A percentile compares a stretch with the other conserved stretches of the same genome.
phyloP scores from a whole-genome alignment of 768 basidiomycete species.

The Tubosaeta brunneosetosa region DNA sequence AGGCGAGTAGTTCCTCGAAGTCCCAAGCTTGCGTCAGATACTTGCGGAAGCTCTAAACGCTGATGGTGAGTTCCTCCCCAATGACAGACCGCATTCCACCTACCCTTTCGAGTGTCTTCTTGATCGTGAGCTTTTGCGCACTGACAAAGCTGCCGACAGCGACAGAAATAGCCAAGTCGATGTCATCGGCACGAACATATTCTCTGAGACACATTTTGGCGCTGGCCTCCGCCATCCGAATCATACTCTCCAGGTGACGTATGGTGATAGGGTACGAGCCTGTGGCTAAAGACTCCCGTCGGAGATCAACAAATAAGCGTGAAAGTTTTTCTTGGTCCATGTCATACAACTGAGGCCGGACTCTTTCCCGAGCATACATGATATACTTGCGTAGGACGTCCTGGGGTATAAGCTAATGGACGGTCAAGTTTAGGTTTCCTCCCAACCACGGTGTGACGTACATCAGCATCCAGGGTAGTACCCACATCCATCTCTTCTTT shows the following conservation, averaged over 20 bases:
- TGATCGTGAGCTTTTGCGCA: slow-evolving; percentile 97
- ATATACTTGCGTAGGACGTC: slow-evolving; percentile 96
- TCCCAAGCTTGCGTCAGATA: slow-evolving; percentile 95
- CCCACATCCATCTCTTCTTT: slow-evolving; percentile 93
- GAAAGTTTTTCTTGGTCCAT: slow-evolving; percentile 95
- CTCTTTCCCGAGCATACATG: slow-evolving; percentile 95
- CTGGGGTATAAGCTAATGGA: slow-evolving; percentile 85
- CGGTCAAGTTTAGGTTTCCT: slow-evolving; percentile 8
- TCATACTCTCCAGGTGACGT: slow-evolving; percentile 97
- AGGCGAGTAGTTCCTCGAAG: slow-evolving; percentile 91
- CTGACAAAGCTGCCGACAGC: slow-evolving; percentile 92
- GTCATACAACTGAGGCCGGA: slow-evolving; percentile 89
- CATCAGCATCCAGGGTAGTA: slow-evolving; percentile 85
- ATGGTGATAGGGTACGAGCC: slow-evolving; percentile 99
- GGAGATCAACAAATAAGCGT: slow-evolving; percentile 89
- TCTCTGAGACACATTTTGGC: slow-evolving; percentile 98
- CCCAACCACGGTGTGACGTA: slow-evolving; percentile 37
- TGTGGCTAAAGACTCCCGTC: slow-evolving; percentile 93
- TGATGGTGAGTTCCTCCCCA: slow-evolving; percentile 10
- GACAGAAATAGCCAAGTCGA: slow-evolving; percentile 95
- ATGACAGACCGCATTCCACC: neutral
- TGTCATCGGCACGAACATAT: slow-evolving; percentile 93
- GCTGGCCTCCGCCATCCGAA: slow-evolving; percentile 97
- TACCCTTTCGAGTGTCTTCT: slow-evolving; percentile 94
- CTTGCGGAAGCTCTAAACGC: slow-evolving; percentile 83